Base-by-base conservation (phyloP, 331 rosid species). In the Erythrophleum ivorense region DNA sequence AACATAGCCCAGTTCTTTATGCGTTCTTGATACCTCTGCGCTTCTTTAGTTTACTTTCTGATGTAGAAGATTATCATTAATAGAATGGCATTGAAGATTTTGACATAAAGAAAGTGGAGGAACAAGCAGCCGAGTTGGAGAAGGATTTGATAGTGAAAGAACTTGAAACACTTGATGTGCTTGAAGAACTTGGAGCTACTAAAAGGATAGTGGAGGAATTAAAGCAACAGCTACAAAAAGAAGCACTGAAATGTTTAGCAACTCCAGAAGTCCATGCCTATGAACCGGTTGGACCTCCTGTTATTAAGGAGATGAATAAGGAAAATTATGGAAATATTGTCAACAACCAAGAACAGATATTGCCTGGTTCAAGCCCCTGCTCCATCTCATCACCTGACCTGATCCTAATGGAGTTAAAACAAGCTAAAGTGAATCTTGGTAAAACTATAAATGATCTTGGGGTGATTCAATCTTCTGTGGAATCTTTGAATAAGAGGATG, bases 61-160 rank as follows among this genome's bases (percentile, higher is more conserved):
- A 84, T 80, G 67, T 50, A 71, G 79, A 72, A 50, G 80, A 48
- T 83, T 84, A 38, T 78, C 31, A 69, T 85, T 41, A 78, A 86
- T 96, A 91, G 97, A 85, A 85, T 53, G 90, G 83, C 46, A 67
- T 76, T 63, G 93, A 91, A 73, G 90, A 85, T 45, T 91, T 96
- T 24, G 97, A 96, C 88, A 84, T 96, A 45, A 96, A 94, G 91
- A 96, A 82, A 85, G 91, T 94, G 85, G 99, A 92, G 84, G 99
- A 94, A 81, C 97, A 92, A 82, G 97, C 99, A 19, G 90, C 95
- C 1, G 93, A 94, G 87, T 84, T 96, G 86, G 99, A 96, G 88
- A 96, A 96, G 88, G 97, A 96, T 88, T 86, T 96, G 85, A 96
- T 96, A 33, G 97, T 96, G 48, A 96, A 96, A 77, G 99, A 96